Evolutionary conservation across 73 alveolate species (phyloP).

Genomic region (Stentor roeselii): DNA sequence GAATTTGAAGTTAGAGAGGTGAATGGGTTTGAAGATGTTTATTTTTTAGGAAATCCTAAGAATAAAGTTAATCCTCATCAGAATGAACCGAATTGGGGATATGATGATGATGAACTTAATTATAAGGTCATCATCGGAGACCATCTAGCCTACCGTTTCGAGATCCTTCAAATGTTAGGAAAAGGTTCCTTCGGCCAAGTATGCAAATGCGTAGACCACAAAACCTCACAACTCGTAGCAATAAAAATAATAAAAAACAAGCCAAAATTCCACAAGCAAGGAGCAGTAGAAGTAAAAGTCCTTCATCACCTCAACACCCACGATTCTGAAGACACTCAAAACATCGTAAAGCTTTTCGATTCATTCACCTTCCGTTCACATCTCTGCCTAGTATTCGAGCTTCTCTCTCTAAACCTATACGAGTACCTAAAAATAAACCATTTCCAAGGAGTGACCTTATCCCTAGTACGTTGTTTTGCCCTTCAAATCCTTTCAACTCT

Average conservation of each 20-base stretch:
- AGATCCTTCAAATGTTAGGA: constrained; percentile 78
- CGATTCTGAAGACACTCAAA: constrained; percentile 47
- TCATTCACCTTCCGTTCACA: constrained; percentile 55
- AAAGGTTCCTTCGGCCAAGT: constrained; percentile 97
- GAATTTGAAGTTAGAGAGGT: no score
- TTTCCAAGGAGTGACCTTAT: constrained; percentile 63
- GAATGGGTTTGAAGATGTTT: no score
- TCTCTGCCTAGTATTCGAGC: constrained; percentile 69
- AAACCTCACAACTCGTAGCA: constrained; percentile 76
- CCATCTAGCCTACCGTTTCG: constrained; percentile 90
- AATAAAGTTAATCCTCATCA: no score
- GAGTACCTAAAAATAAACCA: constrained; percentile 61
- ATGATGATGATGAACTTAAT: constrained; percentile 4
- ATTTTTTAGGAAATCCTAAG: no score
- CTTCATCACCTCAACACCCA: constrained; percentile 52
- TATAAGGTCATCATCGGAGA: constrained; percentile 32
- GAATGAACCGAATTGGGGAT: no score
- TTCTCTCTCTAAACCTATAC: constrained; percentile 64
- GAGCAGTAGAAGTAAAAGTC: constrained; percentile 83
- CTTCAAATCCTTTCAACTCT: constrained; percentile 61
- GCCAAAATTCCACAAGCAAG: constrained; percentile 89
- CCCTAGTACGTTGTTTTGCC: constrained; percentile 61
- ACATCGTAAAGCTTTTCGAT: constrained; percentile 48
- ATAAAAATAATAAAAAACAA: constrained; percentile 87
- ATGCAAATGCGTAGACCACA: constrained; percentile 82